These are phyloP conservation scores for Lobosporangium transversale DNA, from an alignment of 192 early-diverging fungal genomes.

Conservation along the genomic window DNA sequence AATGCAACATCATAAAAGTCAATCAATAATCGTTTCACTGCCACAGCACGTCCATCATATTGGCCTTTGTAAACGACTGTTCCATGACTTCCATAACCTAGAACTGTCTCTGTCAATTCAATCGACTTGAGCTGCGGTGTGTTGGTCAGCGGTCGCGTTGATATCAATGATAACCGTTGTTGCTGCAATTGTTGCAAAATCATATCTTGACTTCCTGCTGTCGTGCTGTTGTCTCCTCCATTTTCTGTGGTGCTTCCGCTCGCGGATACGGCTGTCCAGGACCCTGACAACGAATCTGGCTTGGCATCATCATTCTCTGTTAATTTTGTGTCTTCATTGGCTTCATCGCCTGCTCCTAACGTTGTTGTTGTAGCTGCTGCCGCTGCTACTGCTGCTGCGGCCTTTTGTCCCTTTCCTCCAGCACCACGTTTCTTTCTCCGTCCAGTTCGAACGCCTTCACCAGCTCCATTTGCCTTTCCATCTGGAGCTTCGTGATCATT, in stretches of 20 bases:
- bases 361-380: constrained; percentile 1
- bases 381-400: constrained; percentile 10
- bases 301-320: background rate
- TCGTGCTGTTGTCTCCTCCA: background rate
- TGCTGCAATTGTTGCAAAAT: background rate
- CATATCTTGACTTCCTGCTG: background rate
- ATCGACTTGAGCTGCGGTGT: constrained; percentile 62
- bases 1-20: constrained; percentile 97
- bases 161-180: background rate
- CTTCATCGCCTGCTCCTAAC: background rate
- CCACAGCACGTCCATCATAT: constrained; percentile 92
- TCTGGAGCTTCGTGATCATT: constrained; percentile 1
- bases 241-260: background rate
- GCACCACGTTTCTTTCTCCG: constrained; percentile 48
- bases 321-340: background rate
- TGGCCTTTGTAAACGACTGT: constrained; percentile 96
- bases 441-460: constrained; percentile 29
- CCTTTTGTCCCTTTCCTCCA: constrained; percentile 41
- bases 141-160: constrained; percentile 26
- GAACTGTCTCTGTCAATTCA: constrained; percentile 65
- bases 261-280: background rate
- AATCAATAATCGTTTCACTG: constrained; percentile 91
- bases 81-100: constrained; percentile 95
- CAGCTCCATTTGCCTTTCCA: background rate
- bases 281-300: background rate